These are phyloP conservation scores for Saccharum spontaneum DNA, from an alignment of 176 grass and related monocot genomes.

Conservation along the genomic window DNA sequence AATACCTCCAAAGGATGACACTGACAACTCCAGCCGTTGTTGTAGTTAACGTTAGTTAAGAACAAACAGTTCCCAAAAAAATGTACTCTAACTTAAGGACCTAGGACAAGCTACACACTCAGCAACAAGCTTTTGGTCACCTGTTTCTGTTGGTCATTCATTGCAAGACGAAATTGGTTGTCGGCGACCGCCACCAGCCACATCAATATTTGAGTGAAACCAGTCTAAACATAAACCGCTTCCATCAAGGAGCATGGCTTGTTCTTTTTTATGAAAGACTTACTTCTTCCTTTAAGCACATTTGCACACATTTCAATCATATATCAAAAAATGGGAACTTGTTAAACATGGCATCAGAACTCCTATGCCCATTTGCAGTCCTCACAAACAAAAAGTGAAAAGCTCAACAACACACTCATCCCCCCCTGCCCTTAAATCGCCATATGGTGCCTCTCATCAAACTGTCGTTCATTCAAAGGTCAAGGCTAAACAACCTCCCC, in stretches of 20 bases:
- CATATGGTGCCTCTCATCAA: background rate
- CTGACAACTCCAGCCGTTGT: background rate
- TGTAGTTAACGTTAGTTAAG: background rate
- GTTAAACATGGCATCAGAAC: background rate
- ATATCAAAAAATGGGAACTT: background rate
- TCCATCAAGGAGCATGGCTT: background rate
- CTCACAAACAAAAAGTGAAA: background rate
- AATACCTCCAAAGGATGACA: background rate
- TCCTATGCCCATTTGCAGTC: background rate
- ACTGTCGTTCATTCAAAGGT: background rate
- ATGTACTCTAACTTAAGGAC: background rate
- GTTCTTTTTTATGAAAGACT: background rate
- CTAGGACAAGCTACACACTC: constrained; percentile 11
- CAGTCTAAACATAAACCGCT: background rate
- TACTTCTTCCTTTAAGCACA: background rate
- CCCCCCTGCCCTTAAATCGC: background rate
- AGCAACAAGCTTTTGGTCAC: background rate
- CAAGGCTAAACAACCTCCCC: constrained; percentile 4
- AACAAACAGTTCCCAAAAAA: background rate
- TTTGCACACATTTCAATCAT: background rate
- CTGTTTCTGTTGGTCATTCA: constrained; percentile 28
- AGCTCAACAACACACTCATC: background rate
- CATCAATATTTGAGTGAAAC: constrained; percentile 23
- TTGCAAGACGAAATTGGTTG: background rate
- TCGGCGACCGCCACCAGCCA: background rate